phyloP scores from a whole-genome alignment of 2,329 filamentous ascomycete genomes.

The Trichoderma simmonsii region DNA sequence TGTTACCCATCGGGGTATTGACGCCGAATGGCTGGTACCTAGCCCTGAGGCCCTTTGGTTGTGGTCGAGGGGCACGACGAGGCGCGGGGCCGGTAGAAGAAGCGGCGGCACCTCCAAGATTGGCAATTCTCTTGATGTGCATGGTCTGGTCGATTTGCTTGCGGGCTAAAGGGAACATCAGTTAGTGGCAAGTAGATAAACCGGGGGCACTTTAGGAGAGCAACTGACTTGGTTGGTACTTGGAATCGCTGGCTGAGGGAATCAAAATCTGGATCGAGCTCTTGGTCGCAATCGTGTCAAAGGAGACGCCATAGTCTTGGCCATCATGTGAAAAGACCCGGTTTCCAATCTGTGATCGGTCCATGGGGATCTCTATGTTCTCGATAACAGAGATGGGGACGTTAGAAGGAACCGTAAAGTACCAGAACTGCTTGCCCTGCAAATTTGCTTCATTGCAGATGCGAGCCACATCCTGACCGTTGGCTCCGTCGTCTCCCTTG shows the following conservation, averaged over 20 bases:
- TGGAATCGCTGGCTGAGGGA: conserved; percentile 52
- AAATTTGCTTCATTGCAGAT: conserved; percentile 58
- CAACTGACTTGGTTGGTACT: conserved; percentile 53
- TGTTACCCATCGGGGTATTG: conserved; percentile 33
- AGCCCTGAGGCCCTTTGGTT: conserved; percentile 65
- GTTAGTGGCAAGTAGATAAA: conserved; percentile 8
- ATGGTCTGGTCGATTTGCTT: conserved; percentile 56
- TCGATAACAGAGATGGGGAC: conserved; percentile 66
- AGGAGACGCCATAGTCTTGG: conserved; percentile 58
- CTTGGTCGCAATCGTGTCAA: conserved; percentile 50
- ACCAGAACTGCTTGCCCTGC: conserved; percentile 74
- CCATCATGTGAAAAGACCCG: conserved; percentile 61
- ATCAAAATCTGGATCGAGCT: conserved; percentile 58
- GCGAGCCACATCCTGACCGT: conserved; percentile 46
- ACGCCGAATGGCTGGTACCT: conserved; percentile 66
- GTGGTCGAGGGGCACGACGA: conserved; percentile 54
- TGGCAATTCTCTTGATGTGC: conserved; percentile 62
- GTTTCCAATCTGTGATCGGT: conserved; percentile 50
- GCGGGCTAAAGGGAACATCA: conserved; percentile 24
- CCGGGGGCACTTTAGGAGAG: background rate
- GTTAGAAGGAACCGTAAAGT: conserved; percentile 70
- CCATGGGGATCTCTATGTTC: conserved; percentile 59
- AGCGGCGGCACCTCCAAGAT: conserved; percentile 44
- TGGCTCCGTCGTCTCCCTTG: conserved; percentile 40
- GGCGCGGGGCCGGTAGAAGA: conserved; percentile 42